A percentile compares a stretch with the other conserved stretches of the same genome.
phyloP scores from a whole-genome alignment of 768 basidiomycete genomes.

The Glaciozyma antarctica region DNA sequence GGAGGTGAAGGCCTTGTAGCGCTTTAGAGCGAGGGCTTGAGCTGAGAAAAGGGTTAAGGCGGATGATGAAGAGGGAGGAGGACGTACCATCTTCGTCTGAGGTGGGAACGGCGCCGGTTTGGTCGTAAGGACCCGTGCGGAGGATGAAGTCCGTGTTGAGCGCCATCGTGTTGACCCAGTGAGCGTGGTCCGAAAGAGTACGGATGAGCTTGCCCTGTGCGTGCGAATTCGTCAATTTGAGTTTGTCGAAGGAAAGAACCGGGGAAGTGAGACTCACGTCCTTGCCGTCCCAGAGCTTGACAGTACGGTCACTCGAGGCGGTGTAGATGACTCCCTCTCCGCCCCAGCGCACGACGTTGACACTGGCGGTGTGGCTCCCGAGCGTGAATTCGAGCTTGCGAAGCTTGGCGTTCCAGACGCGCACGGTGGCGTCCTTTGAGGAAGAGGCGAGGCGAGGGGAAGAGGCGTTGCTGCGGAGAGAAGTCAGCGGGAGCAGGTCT shows the following conservation, averaged over 20 bases:
- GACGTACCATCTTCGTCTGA: constrained; percentile 73
- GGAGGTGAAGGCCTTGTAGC: constrained; percentile 53
- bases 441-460: constrained; percentile 83
- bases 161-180: constrained; percentile 96
- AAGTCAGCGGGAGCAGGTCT: background rate
- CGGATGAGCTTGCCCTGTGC: constrained; percentile 71
- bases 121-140: constrained; percentile 89
- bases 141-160: constrained; percentile 91
- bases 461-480: constrained; percentile 53
- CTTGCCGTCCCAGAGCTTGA: constrained; percentile 86
- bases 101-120: constrained; percentile 64
- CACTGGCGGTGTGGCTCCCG: constrained; percentile 85
- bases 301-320: constrained; percentile 85
- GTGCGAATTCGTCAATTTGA: constrained; percentile 1
- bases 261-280: constrained; percentile 45
- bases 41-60: constrained; percentile 43
- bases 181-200: constrained; percentile 86
- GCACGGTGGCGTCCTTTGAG: constrained; percentile 90
- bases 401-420: constrained; percentile 76
- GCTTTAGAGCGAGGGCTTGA: constrained; percentile 60
- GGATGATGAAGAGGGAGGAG: background rate
- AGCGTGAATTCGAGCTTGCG: constrained; percentile 70
- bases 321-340: constrained; percentile 88
- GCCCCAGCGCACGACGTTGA: constrained; percentile 94
- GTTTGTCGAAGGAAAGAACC: background rate